phyloP scores from a whole-genome alignment of 495 filamentous ascomycete genomes.

The Parmelia sp. region DNA sequence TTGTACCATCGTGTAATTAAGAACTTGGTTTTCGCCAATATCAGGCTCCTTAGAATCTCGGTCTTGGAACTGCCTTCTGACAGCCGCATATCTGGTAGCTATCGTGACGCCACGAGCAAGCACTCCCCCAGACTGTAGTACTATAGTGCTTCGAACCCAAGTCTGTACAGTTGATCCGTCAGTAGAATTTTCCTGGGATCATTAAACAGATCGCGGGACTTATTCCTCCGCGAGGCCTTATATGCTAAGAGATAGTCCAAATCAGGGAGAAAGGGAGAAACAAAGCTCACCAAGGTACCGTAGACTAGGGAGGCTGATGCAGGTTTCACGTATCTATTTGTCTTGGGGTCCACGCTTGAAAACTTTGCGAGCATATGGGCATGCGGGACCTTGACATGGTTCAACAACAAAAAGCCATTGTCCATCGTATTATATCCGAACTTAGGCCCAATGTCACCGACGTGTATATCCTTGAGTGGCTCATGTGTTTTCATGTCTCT shows the following conservation, averaged over 20 bases:
- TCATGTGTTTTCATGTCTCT: slow-evolving; percentile 63
- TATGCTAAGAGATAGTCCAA: too few relatives aligned
- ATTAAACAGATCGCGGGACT: neutral
- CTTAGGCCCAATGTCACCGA: slow-evolving; percentile 71
- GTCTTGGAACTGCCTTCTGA: slow-evolving; percentile 66
- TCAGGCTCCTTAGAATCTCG: slow-evolving; percentile 48
- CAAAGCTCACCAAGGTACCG: slow-evolving; percentile 46
- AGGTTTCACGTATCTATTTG: slow-evolving; percentile 56
- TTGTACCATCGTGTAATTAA: slow-evolving; percentile 75
- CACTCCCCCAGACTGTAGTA: slow-evolving; percentile 57
- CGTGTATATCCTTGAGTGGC: slow-evolving; percentile 60
- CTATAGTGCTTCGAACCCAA: slow-evolving; percentile 65
- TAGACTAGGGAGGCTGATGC: slow-evolving; percentile 60
- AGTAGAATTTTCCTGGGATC: neutral
- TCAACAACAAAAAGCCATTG: slow-evolving; percentile 69
- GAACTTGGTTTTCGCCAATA: slow-evolving; percentile 59
- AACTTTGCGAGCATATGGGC: slow-evolving; percentile 63
- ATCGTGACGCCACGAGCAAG: slow-evolving; percentile 72
- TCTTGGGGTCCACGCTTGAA: slow-evolving; percentile 53
- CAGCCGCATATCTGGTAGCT: slow-evolving; percentile 61
- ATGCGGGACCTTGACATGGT: slow-evolving; percentile 63
- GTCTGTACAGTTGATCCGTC: slow-evolving; percentile 29
- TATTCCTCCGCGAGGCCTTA: neutral
- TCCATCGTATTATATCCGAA: slow-evolving; percentile 69
- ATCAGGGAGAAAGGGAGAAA: too few relatives aligned